A percentile compares a stretch with the other conserved stretches of the same genome.
Conservation (phyloP, 352 stramenopile genomes). For the Salisapilia sapeloensis region DNA sequence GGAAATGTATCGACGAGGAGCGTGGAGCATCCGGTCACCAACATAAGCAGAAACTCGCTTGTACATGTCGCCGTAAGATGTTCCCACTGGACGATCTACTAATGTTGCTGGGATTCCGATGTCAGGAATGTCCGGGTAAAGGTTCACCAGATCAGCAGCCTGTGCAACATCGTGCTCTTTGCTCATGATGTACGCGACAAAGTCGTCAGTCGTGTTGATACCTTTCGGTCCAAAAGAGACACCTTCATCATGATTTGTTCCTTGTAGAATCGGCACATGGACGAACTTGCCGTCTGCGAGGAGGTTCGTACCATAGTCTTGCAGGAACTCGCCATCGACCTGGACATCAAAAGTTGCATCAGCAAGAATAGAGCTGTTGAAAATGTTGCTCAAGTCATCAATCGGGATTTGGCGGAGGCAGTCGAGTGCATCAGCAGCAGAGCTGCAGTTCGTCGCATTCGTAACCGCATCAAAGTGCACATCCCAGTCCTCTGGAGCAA, state of each 20-base stretch:
- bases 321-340: constrained; percentile 13
- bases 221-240: constrained; percentile 7
- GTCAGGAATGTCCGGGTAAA: constrained; percentile 10
- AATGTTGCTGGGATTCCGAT: constrained; percentile 9
- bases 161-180: constrained; percentile 7
- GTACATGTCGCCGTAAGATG: constrained; percentile 11
- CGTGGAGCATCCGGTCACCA: constrained; percentile 9
- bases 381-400: constrained; percentile 5
- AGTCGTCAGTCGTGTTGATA: constrained; percentile 10
- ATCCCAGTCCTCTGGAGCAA: constrained; percentile 9
- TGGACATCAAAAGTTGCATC: constrained; percentile 6
- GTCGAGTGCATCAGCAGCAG: constrained; percentile 6
- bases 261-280: constrained; percentile 12
- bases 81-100: constrained; percentile 6
- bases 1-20: constrained; percentile 9
- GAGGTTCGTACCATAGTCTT: constrained; percentile 4
- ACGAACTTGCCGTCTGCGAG: constrained; percentile 9
- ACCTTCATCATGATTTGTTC: constrained; percentile 13
- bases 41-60: constrained; percentile 8
- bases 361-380: constrained; percentile 7
- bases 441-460: constrained; percentile 8
- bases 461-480: constrained; percentile 8
- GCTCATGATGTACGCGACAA: constrained; percentile 5
- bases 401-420: constrained; percentile 12
- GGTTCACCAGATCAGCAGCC: constrained; percentile 4